Conservation (phyloP, 164 flowering plant species). For the Platanus orientalis region DNA sequence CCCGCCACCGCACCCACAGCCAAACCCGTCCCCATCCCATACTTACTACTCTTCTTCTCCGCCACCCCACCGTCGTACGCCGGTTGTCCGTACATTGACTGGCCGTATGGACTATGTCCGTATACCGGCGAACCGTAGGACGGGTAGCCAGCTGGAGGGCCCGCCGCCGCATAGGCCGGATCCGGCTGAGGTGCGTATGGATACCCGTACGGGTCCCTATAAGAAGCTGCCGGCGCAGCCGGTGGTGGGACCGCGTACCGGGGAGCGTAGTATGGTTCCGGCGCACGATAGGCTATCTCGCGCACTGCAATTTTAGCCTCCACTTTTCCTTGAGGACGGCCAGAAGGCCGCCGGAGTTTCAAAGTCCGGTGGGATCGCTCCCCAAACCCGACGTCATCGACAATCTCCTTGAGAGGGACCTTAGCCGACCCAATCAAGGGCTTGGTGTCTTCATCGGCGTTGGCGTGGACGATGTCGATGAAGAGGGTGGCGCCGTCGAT, state of each 20-base stretch:
- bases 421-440: slow-evolving; percentile 61
- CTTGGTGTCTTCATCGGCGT: slow-evolving; percentile 39
- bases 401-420: slow-evolving; percentile 39
- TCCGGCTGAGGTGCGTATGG: neutral
- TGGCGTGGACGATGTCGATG: slow-evolving; percentile 60
- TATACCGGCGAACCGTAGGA: no score
- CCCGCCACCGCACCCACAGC: slow-evolving; percentile 89
- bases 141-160: slow-evolving; percentile 6
- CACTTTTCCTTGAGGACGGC: slow-evolving; percentile 76
- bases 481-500: slow-evolving; percentile 39
- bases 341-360: slow-evolving; percentile 77
- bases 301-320: slow-evolving; percentile 40
- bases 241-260: slow-evolving; percentile 36
- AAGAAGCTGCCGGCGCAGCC: neutral
- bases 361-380: slow-evolving; percentile 18
- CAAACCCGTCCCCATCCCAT: slow-evolving; percentile 74
- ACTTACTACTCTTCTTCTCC: slow-evolving; percentile 40
- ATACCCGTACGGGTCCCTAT: slow-evolving; percentile 15
- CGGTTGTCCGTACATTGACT: no score
- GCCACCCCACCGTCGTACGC: neutral
- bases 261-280: slow-evolving; percentile 34
- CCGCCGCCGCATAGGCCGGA: neutral
- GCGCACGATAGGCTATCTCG: slow-evolving; percentile 34
- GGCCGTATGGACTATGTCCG: no score
- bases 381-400: slow-evolving; percentile 52